Conservation (phyloP, 306 rosid genomes). For the Sicyos baderoa region DNA sequence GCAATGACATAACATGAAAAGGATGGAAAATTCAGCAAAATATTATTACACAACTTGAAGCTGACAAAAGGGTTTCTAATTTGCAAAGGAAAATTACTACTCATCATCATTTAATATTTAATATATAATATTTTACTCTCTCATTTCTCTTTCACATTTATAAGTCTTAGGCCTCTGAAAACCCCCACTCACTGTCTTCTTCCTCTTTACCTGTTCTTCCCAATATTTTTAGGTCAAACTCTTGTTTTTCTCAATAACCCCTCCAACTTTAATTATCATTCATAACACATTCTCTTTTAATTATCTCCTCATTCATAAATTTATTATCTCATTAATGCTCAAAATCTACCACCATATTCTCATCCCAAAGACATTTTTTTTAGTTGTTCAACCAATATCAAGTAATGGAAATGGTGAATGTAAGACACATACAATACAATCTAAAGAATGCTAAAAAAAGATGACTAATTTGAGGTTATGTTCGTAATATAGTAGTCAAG, state of each 20-base stretch:
- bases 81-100: not conserved
- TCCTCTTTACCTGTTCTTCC: not conserved
- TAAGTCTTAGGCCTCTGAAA: not conserved
- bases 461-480: not conserved
- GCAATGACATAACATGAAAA: constrained; percentile 1
- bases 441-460: too few relatives aligned
- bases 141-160: not conserved
- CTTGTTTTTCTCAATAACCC: not conserved
- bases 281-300: not conserved
- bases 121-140: too few relatives aligned
- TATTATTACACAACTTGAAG: not conserved
- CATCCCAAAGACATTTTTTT: not conserved
- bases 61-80: not conserved
- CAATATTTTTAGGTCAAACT: not conserved
- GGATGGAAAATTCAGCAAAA: not conserved
- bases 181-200: not conserved
- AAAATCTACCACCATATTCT: not conserved
- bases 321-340: not conserved
- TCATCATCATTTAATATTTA: not conserved
- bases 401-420: too few relatives aligned
- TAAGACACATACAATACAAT: too few relatives aligned
- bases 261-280: constrained; percentile 5
- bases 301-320: not conserved
- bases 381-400: not conserved
- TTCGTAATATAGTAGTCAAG: too few relatives aligned